Conservation (phyloP, 192 early-diverging fungal species). For the Coemansia sp. region DNA sequence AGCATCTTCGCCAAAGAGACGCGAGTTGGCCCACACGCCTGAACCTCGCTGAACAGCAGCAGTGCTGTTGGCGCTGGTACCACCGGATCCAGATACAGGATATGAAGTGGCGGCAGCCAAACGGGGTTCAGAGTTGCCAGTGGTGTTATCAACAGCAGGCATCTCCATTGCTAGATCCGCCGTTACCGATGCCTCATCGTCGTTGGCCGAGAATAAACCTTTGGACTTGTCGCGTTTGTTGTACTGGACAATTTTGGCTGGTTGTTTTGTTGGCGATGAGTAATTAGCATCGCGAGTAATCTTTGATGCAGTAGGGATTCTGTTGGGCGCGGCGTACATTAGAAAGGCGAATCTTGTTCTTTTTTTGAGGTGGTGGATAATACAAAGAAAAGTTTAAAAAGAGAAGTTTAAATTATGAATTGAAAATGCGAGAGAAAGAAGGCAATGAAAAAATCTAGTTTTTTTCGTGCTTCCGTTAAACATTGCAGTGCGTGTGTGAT, state of each 20-base stretch:
- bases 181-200: neutral
- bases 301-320: conserved; percentile 20
- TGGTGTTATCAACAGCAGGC: neutral
- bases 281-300: conserved; percentile 20
- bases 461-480: too few species aligned
- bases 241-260: conserved; percentile 36
- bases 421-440: neutral
- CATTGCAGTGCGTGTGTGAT: too few species aligned
- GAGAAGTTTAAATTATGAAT: conserved; percentile 1
- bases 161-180: conserved; percentile 4
- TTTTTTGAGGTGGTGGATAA: conserved; percentile 1
- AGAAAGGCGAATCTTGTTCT: neutral
- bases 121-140: conserved; percentile 1
- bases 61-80: too few species aligned
- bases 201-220: neutral
- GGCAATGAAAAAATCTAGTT: neutral
- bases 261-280: conserved; percentile 12
- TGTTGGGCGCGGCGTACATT: conserved; percentile 39
- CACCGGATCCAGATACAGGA: conserved; percentile 1
- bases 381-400: conserved; percentile 11
- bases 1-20: conserved; percentile 2
- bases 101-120: neutral
- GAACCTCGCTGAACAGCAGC: conserved; percentile 4
- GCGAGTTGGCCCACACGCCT: conserved; percentile 11
- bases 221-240: conserved; percentile 25